These are phyloP conservation scores for Melanogaster broomeanus DNA, from an alignment of 768 basidiomycete species.

Conservation along the genomic window DNA sequence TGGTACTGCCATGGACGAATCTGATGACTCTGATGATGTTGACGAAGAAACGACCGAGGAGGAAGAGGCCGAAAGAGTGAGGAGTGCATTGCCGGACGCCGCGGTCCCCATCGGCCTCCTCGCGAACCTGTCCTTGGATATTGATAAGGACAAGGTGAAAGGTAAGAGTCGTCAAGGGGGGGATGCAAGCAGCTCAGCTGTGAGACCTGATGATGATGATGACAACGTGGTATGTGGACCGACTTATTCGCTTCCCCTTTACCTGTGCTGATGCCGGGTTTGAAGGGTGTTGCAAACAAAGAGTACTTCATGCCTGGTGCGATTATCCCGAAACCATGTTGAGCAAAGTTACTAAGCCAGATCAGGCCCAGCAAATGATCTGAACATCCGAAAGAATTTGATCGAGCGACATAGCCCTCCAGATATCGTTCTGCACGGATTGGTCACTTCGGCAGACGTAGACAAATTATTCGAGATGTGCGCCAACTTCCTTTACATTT, in stretches of 20 bases:
- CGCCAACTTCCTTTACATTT: conserved; percentile 26
- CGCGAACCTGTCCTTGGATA: conserved; percentile 68
- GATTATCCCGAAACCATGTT: neutral
- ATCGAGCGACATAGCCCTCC: conserved; percentile 82
- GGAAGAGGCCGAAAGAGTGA: conserved; percentile 47
- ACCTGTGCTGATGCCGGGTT: conserved; percentile 13
- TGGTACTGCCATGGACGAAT: conserved; percentile 29
- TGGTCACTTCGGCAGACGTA: conserved; percentile 77
- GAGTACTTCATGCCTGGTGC: conserved; percentile 78
- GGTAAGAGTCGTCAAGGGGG: conserved; percentile 37
- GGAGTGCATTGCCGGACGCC: conserved; percentile 60
- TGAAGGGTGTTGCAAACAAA: conserved; percentile 78
- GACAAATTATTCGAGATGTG: conserved; percentile 85
- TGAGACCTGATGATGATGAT: conserved; percentile 52
- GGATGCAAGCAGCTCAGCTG: conserved; percentile 2
- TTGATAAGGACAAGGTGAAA: conserved; percentile 43
- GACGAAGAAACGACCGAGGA: conserved; percentile 35
- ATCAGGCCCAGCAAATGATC: conserved; percentile 70
- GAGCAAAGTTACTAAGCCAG: neutral
- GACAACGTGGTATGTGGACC: conserved; percentile 55
- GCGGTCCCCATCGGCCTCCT: conserved; percentile 77
- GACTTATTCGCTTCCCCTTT: neutral
- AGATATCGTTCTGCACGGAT: conserved; percentile 77
- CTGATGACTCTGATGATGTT: conserved; percentile 40
- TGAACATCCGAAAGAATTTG: conserved; percentile 65